These are phyloP conservation scores for Exophiala sideris DNA, from an alignment of 2,329 filamentous ascomycete species.

Conservation along the genomic window DNA sequence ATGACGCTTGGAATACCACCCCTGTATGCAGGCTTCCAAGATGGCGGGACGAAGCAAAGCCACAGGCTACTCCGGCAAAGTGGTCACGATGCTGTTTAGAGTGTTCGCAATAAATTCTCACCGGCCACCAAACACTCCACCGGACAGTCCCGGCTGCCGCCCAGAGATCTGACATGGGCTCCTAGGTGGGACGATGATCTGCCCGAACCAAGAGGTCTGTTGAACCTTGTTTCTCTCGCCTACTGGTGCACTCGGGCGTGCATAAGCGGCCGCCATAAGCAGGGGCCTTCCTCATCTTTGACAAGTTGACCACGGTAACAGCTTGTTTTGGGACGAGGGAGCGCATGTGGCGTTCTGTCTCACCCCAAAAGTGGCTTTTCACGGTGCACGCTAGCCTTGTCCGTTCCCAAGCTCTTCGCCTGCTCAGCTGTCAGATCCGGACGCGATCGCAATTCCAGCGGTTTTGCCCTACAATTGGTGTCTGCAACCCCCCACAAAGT, in stretches of 20 bases:
- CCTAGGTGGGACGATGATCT: conserved; percentile 18
- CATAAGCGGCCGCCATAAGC: not conserved
- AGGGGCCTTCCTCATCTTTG: conserved; percentile 1
- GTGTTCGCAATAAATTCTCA: too few relatives aligned
- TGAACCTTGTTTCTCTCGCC: not conserved
- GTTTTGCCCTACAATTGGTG: conserved; percentile 1
- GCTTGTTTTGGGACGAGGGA: conserved; percentile 9
- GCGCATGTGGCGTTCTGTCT: conserved; percentile 16
- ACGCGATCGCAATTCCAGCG: conserved; percentile 13
- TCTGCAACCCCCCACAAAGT: conserved; percentile 5
- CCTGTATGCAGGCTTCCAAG: too few relatives aligned
- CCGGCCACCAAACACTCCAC: too few relatives aligned
- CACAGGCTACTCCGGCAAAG: too few relatives aligned
- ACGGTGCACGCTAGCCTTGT: conserved; percentile 16
- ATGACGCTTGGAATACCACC: too few relatives aligned
- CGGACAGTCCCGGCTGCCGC: not conserved
- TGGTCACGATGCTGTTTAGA: too few relatives aligned
- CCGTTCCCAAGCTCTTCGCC: conserved; percentile 7
- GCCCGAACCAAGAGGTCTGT: conserved; percentile 17
- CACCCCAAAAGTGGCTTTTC: conserved; percentile 10
- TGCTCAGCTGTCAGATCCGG: conserved; percentile 16
- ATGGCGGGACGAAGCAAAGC: too few relatives aligned
- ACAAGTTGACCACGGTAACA: conserved; percentile 1
- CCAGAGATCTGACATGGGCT: conserved; percentile 13
- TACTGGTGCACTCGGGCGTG: not conserved